Percentiles rank a stretch among this genome's conserved stretches.
These are phyloP conservation scores for Trebouxia sp. DNA, from an alignment of 139 green algal genomes.

Conservation along the genomic window DNA sequence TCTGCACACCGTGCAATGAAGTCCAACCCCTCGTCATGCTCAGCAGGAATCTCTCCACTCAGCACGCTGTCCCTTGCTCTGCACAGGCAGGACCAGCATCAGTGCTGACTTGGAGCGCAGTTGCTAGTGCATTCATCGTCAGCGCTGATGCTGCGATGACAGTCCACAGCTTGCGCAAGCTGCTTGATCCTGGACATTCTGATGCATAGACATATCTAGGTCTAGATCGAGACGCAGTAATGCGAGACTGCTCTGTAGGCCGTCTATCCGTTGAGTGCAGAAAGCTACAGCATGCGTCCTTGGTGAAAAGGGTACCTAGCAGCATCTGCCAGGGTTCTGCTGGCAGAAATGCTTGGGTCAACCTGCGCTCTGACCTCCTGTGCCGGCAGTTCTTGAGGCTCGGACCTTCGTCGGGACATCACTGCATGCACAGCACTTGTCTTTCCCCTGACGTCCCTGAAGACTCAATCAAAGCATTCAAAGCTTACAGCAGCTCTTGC, in stretches of 20 bases:
- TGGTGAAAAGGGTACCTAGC: not conserved
- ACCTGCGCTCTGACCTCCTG: not conserved
- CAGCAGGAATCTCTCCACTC: not conserved
- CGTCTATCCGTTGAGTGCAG: not conserved
- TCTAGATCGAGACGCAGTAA: too few relatives aligned
- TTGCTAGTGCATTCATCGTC: not conserved
- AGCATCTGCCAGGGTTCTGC: not conserved
- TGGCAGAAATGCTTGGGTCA: conserved; percentile 10
- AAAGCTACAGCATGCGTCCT: not conserved
- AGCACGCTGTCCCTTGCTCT: not conserved
- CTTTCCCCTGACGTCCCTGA: too few relatives aligned
- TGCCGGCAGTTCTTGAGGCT: not conserved
- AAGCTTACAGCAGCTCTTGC: too few relatives aligned
- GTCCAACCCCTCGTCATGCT: not conserved
- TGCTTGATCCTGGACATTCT: too few relatives aligned
- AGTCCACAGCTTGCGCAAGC: too few relatives aligned
- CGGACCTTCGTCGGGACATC: not conserved
- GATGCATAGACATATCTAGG: too few relatives aligned
- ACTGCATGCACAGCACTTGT: too few relatives aligned
- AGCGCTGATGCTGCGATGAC: too few relatives aligned
- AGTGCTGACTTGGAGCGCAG: not conserved
- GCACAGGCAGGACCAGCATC: not conserved
- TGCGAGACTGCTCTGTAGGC: not conserved
- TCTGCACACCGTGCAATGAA: not conserved
- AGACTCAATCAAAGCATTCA: too few relatives aligned